Conservation (phyloP, 2,329 filamentous ascomycete species). For the Xylariaceae sp. region DNA sequence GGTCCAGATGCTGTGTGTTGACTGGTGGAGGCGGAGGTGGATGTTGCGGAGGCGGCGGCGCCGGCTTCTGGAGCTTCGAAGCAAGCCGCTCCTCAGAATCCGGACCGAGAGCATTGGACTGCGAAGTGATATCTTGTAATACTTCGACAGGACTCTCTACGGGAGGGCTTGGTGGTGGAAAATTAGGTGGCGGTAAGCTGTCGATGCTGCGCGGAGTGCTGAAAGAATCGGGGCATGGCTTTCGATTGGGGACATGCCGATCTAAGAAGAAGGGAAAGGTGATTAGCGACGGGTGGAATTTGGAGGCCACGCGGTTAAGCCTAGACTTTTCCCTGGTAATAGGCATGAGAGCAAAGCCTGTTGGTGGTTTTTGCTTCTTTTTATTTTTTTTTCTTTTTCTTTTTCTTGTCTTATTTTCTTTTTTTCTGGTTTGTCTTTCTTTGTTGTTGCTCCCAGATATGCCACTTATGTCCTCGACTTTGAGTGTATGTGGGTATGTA, state of each 20-base stretch:
- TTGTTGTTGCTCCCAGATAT: neutral
- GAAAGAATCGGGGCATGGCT: constrained; percentile 25
- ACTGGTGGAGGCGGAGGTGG: constrained; percentile 21
- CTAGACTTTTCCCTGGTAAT: constrained; percentile 24
- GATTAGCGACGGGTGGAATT: constrained; percentile 32
- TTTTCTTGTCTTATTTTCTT: too few relatives aligned
- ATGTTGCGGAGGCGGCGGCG: constrained; percentile 20
- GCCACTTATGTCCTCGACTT: neutral
- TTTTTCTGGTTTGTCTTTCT: neutral
- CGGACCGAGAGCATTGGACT: constrained; percentile 11
- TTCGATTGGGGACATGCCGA: constrained; percentile 22
- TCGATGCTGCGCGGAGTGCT: constrained; percentile 14
- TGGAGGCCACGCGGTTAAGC: constrained; percentile 29
- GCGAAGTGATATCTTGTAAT: neutral
- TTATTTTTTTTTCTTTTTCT: too few relatives aligned
- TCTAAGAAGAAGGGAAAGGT: constrained; percentile 24
- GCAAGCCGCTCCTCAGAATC: constrained; percentile 3
- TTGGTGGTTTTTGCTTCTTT: neutral
- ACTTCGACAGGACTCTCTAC: neutral
- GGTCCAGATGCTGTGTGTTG: constrained; percentile 18
- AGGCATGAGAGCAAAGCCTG: constrained; percentile 3
- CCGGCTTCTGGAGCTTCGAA: constrained; percentile 24
- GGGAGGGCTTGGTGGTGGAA: constrained; percentile 10
- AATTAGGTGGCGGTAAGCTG: constrained; percentile 15
- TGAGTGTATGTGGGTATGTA: neutral